Evolutionary conservation across 139 green algal genomes (phyloP), one percentile per base, ranked within the genome.

Genomic region (Auxenochlorella pyrenoidosa): DNA sequence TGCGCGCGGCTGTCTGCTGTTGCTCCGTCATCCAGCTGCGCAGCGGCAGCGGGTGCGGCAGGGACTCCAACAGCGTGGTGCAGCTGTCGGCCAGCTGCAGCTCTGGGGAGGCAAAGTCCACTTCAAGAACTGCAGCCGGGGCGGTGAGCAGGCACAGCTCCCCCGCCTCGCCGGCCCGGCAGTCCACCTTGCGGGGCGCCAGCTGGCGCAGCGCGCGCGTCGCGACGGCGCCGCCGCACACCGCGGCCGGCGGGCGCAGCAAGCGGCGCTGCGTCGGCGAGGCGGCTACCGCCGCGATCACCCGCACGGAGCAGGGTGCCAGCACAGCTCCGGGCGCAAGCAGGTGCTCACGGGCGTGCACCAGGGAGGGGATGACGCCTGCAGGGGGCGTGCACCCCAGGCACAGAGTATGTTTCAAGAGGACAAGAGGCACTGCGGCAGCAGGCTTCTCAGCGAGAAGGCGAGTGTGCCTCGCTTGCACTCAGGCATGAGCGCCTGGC

Each of bases 301-400:
- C 75, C 5, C 32, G 75, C 43, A 81, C 43, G 30, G 36, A 38
- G 43, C 75, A 81, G 16, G 75, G 75, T 0, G 75, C 75, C 30
- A 63, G 75, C 75, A 40, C 43, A 1, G 75, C 75, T 0, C 30
- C 30, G 30, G 75, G 75, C 43, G 43, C 30, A 43, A 81, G 75
- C 75, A 81, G 75, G 43, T 81, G 75, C 75, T 81, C 43, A 30
- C 44, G 43, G 3, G 75, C 75, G 75, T 81, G 75, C 75, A 63
- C 5, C 43, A 81, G 30, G 28, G 43, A 63, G 43, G 75, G 75
- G 12, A 81, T 26, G 10, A 81, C 75, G 18, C 75, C 75, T 81
- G 75, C 75, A 34, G 26, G 8, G 21, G 26, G 65, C 24, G 47
- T 54, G 24, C 2, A 13, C 26, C 22, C n/a, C n/a, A n/a, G n/a